Evolutionary conservation across 148 eudicot genomes (phyloP), one percentile per base, ranked within the genome.

Genomic region (Dianthus caryophyllus): DNA sequence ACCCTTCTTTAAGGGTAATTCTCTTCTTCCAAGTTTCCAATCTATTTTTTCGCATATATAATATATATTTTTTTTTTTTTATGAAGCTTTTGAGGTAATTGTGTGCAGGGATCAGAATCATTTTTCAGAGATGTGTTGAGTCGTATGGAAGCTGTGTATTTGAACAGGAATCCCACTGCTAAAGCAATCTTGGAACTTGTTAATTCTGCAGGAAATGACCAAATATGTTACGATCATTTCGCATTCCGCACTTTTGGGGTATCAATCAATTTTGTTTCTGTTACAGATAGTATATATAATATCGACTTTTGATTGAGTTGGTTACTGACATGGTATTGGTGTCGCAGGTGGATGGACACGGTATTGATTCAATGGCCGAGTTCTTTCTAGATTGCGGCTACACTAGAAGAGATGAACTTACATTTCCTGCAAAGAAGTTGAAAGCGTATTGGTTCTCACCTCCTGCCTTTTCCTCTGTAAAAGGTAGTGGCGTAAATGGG

Each of bases 211-310:
- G 84, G 84, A 66, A 73, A 73, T 70, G 85, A 88, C 54, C 75
- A 56, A 14, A 84, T 94, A 25, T 82, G 85, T 73, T 90, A 94
- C 65, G 99, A 94, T 82, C 99, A 94, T 84, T 76, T 94, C 20
- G 99, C 99, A 20, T 94, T 83, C 73, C 77, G 99, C 38, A 88
- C 99, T 22, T 94, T 90, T 74, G 97, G 97, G 96, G 98, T 94
- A 90, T 68, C 72, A 58, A 48, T 56, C 36, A 38, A 2, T 12
- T 8, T 3, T 61, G 15, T 17, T 4, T 13, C 7, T 33, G 38
- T n/a, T n/a, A n/a, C n/a, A n/a, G n/a, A n/a, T n/a, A n/a, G n/a
- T n/a, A n/a, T n/a, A n/a, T n/a, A n/a, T n/a, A n/a, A n/a, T n/a
- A n/a, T n/a, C n/a, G n/a, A n/a, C n/a, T n/a, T n/a, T n/a, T n/a